Percentiles rank a stretch among this genome's conserved stretches.
These are phyloP conservation scores for Wickerhamiella occidentalis DNA, from an alignment of 805 yeast genomes.

Conservation along the genomic window DNA sequence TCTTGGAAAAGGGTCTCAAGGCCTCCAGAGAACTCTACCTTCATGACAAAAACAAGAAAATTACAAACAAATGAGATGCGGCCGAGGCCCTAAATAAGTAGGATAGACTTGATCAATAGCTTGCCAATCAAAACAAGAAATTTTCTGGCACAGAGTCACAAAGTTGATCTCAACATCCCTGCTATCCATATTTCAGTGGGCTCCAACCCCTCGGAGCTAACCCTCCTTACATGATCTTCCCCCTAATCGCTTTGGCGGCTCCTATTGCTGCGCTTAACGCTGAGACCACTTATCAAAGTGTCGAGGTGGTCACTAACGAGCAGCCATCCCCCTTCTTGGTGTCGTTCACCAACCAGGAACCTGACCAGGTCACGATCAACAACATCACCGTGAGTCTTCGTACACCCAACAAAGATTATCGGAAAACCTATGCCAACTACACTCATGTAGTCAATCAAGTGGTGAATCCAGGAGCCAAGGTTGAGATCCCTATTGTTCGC, in stretches of 20 bases:
- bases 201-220: too few species aligned
- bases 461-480: slow-evolving; percentile 39
- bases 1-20: slow-evolving; percentile 64
- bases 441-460: slow-evolving; percentile 49
- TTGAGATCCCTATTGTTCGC: slow-evolving; percentile 28
- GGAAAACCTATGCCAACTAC: slow-evolving; percentile 46
- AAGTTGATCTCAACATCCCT: too few species aligned
- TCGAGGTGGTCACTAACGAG: slow-evolving; percentile 21
- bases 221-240: background rate
- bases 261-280: slow-evolving; percentile 6
- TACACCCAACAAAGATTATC: slow-evolving; percentile 14
- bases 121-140: too few species aligned
- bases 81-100: too few species aligned
- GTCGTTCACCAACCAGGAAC: slow-evolving; percentile 22
- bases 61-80: too few species aligned
- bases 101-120: too few species aligned
- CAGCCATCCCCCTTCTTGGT: slow-evolving; percentile 21
- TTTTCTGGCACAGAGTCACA: too few species aligned
- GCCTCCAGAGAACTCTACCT: slow-evolving; percentile 49
- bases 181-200: too few species aligned
- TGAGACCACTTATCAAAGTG: background rate
- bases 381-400: slow-evolving; percentile 18
- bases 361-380: slow-evolving; percentile 18
- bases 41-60: slow-evolving; percentile 15
- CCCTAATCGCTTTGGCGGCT: background rate